phyloP scores from a whole-genome alignment of 2,329 filamentous ascomycete genomes.

The Capronia coronata region DNA sequence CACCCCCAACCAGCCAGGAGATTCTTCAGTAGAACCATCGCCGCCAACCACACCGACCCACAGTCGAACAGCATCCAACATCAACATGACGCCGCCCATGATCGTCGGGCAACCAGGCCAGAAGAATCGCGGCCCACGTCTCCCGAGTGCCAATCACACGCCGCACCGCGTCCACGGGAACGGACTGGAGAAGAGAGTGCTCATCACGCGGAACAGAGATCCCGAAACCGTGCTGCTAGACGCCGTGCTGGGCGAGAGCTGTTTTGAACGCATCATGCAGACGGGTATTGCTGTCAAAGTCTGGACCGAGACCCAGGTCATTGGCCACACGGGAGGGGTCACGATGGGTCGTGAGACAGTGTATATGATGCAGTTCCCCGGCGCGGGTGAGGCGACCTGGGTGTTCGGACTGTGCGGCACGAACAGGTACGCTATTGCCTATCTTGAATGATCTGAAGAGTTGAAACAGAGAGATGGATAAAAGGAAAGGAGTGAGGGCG shows the following conservation, averaged over 20 bases:
- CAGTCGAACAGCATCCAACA: slow-evolving; percentile 29
- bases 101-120: slow-evolving; percentile 21
- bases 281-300: slow-evolving; percentile 85
- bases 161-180: slow-evolving; percentile 47
- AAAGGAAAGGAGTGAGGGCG: too few relatives aligned
- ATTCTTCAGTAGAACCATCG: slow-evolving; percentile 21
- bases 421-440: slow-evolving; percentile 40
- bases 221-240: slow-evolving; percentile 65
- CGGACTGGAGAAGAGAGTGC: slow-evolving; percentile 74
- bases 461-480: too few relatives aligned
- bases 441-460: background rate
- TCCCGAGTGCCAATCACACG: slow-evolving; percentile 28
- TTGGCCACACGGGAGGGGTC: slow-evolving; percentile 52
- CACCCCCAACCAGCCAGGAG: slow-evolving; percentile 21
- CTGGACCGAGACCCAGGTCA: slow-evolving; percentile 67
- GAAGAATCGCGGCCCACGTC: slow-evolving; percentile 29
- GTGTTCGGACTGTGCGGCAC: slow-evolving; percentile 50
- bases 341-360: slow-evolving; percentile 52
- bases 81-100: slow-evolving; percentile 26
- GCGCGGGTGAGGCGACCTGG: slow-evolving; percentile 49
- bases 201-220: slow-evolving; percentile 62
- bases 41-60: slow-evolving; percentile 15
- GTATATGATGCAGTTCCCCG: slow-evolving; percentile 60
- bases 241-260: slow-evolving; percentile 74
- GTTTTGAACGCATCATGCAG: slow-evolving; percentile 75